Base-by-base conservation (phyloP, 768 basidiomycete genomes). In the Aureoboletus auriporus region DNA sequence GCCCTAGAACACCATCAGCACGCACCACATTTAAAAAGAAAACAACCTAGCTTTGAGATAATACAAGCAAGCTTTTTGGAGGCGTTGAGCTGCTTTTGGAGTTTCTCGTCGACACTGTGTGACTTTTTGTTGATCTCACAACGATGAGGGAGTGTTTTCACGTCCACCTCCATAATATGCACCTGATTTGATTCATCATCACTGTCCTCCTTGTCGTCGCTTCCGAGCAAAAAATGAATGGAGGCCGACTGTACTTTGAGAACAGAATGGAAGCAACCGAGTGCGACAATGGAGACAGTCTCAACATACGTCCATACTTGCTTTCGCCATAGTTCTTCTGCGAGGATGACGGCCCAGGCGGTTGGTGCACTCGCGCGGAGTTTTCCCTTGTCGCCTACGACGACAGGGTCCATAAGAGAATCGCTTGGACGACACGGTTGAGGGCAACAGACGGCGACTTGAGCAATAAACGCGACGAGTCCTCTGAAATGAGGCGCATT, bases 51-150 rank as follows among this genome's bases (percentile, higher is more conserved):
- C n/a, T n/a, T n/a, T n/a, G n/a, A n/a, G n/a, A n/a, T n/a, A n/a
- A n/a, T n/a, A n/a, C n/a, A n/a, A n/a, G n/a, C n/a, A n/a, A n/a
- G n/a, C n/a, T 86, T 86, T 64, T 86, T 88, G n/a, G 83, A 84
- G 1, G 67, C 66, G 51, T 87, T 90, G 53, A 89, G 71, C 42
- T 80, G 75, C 54, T 83, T 89, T 63, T 76, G 78, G 31, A 94
- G 67, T 65, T 89, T 90, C 61, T 85, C 91, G 52, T 91, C 90
- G 1, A 78, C 82, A 49, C 87, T 85, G 44, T 84, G 78, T 0
- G 86, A 86, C 72, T 94, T 96, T 70, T 95, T 96, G 72, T 93
- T 96, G 68, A 97, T 83, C 50, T 87, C 85, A n/a, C 86, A 79
- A 51, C 84, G 83, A 65, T 97, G 95, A 50, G 88, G 84, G 46